A percentile compares a stretch with the other conserved stretches of the same genome.
phyloP scores from a whole-genome alignment of 2,329 filamentous ascomycete genomes.

The Claviceps capensis region DNA sequence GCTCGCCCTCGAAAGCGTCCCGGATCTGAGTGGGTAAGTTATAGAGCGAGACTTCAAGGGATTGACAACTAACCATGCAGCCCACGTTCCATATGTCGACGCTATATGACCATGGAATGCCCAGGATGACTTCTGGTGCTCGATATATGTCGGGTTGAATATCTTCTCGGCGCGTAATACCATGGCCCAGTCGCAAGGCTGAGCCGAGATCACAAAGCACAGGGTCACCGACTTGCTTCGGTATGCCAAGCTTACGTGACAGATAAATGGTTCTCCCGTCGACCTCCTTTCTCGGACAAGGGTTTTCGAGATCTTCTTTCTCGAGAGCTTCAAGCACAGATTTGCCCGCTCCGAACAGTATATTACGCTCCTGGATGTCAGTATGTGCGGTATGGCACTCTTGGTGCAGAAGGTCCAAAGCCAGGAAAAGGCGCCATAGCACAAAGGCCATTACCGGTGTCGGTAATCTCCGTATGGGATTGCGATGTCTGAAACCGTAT shows the following conservation, averaged over 20 bases:
- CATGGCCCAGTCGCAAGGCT: conserved; percentile 20
- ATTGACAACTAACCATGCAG: conserved; percentile 25
- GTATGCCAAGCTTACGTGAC: conserved; percentile 24
- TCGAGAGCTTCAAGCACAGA: conserved; percentile 25
- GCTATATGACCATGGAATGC: conserved; percentile 28
- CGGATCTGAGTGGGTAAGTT: no score
- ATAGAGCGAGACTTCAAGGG: neutral
- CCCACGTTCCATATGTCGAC: conserved; percentile 40
- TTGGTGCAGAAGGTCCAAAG: conserved; percentile 31
- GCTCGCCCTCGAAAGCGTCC: conserved; percentile 10
- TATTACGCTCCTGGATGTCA: conserved; percentile 33
- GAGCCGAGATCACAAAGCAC: conserved; percentile 37
- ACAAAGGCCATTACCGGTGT: conserved; percentile 19
- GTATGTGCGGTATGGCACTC: conserved; percentile 32
- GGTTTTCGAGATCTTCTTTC: conserved; percentile 23
- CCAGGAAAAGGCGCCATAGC: conserved; percentile 26
- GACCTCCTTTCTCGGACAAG: conserved; percentile 13
- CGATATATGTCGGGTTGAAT: conserved; percentile 28
- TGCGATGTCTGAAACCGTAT: conserved; percentile 14
- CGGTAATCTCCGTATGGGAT: conserved; percentile 23
- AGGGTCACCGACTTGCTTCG: conserved; percentile 17
- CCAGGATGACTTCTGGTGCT: conserved; percentile 32
- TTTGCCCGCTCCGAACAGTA: conserved; percentile 29
- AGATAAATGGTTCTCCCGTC: conserved; percentile 27
- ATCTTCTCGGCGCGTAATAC: conserved; percentile 18